Evolutionary conservation across 2,329 filamentous ascomycete species (phyloP).

Genomic region (Fusarium dimerum): DNA sequence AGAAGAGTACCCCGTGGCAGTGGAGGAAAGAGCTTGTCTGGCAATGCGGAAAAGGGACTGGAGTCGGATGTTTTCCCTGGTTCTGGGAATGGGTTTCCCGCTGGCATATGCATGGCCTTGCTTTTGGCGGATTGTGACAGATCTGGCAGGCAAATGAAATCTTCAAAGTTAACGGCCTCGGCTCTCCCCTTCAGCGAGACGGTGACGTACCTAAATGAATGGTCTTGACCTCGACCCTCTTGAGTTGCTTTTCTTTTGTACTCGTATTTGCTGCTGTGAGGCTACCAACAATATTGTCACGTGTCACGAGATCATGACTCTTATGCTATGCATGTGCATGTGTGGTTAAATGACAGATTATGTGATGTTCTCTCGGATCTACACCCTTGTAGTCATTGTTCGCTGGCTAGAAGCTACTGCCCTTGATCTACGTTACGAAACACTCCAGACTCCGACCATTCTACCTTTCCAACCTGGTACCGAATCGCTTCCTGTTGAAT

Average conservation of each 20-base stretch:
- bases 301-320: not conserved
- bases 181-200: slow-evolving; percentile 17
- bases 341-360: not conserved
- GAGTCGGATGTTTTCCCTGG: slow-evolving; percentile 41
- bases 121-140: slow-evolving; percentile 51
- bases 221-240: slow-evolving; percentile 17
- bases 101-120: slow-evolving; percentile 55
- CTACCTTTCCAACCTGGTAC: not conserved
- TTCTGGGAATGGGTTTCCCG: slow-evolving; percentile 42
- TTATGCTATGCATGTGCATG: not conserved
- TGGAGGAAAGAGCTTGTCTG: slow-evolving; percentile 21
- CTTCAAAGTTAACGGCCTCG: slow-evolving; percentile 41
- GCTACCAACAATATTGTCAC: not conserved
- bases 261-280: not conserved
- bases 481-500: not conserved
- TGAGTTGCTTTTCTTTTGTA: not conserved
- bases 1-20: slow-evolving; percentile 17
- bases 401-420: not conserved
- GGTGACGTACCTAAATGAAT: slow-evolving; percentile 28
- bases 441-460: not conserved
- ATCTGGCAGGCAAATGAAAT: slow-evolving; percentile 55
- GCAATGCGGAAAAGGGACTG: slow-evolving; percentile 38
- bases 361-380: not conserved
- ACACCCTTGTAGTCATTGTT: not conserved
- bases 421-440: not conserved